A percentile compares a stretch with the other conserved stretches of the same genome.
phyloP scores from a whole-genome alignment of 371 early-diverging fungal species.

The Rhizopus microsporus region DNA sequence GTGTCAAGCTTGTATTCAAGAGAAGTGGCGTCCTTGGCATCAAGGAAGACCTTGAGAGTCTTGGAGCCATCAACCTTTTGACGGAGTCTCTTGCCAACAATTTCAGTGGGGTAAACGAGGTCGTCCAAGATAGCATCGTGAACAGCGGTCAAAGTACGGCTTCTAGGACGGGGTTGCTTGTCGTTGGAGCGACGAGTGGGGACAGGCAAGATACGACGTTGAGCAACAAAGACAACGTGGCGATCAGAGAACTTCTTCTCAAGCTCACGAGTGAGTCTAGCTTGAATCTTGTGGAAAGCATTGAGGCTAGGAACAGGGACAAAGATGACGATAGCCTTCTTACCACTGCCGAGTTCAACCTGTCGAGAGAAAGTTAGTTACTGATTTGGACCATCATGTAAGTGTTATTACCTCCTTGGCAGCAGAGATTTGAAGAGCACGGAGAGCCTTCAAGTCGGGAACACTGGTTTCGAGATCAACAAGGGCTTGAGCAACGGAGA shows the following conservation, averaged over 20 bases:
- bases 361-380: constrained; percentile 22
- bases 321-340: constrained; percentile 95
- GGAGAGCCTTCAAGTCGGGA: constrained; percentile 92
- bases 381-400: background rate
- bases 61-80: constrained; percentile 93
- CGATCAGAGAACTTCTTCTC: constrained; percentile 99
- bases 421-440: constrained; percentile 88
- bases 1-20: constrained; percentile 98
- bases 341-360: constrained; percentile 91
- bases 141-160: constrained; percentile 94
- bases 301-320: constrained; percentile 94
- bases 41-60: constrained; percentile 95
- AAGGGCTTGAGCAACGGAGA: constrained; percentile 94
- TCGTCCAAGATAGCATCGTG: constrained; percentile 97
- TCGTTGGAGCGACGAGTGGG: constrained; percentile 85
- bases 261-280: constrained; percentile 93
- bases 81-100: constrained; percentile 96
- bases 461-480: constrained; percentile 93
- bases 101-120: constrained; percentile 97
- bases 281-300: constrained; percentile 94
- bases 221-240: constrained; percentile 94
- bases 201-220: constrained; percentile 94
- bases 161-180: constrained; percentile 92
- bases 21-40: constrained; percentile 95
- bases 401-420: constrained; percentile 88